A percentile compares a stretch with the other conserved stretches of the same genome.
Evolutionary conservation across 257 asterid genomes (phyloP).

Genomic region (Solanum medicagineum): DNA sequence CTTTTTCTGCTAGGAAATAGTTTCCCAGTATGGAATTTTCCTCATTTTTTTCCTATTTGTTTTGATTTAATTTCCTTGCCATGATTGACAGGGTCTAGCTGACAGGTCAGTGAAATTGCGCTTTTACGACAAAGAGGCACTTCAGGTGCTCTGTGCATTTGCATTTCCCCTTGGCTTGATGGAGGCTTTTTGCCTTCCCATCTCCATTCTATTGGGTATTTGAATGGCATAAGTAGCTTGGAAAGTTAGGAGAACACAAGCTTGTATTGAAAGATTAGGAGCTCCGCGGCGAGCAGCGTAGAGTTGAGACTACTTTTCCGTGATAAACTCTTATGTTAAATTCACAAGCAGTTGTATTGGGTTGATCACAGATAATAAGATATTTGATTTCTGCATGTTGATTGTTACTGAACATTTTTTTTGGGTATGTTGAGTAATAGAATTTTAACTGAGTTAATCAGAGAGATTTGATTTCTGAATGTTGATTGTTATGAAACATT

Average conservation of each 20-base stretch:
- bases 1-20: not conserved
- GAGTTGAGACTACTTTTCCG: not conserved
- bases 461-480: not conserved
- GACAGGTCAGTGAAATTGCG: not conserved
- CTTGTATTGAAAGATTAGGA: not conserved
- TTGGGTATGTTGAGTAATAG: not conserved
- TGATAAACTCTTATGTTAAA: not conserved
- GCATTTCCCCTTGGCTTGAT: not conserved
- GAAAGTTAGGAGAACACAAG: not conserved
- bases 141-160: not conserved
- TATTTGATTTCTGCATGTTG: not conserved
- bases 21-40: not conserved
- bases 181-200: not conserved
- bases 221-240: not conserved
- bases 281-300: not conserved
- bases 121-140: not conserved
- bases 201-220: not conserved
- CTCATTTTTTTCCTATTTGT: not conserved
- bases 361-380: not conserved
- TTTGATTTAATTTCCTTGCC: not conserved
- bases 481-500: not conserved
- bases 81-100: not conserved
- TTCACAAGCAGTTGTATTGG: not conserved
- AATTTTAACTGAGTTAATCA: not conserved
- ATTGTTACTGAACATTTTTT: not conserved